phyloP scores from a whole-genome alignment of 768 basidiomycete genomes.

The Tephrocybe sp. region DNA sequence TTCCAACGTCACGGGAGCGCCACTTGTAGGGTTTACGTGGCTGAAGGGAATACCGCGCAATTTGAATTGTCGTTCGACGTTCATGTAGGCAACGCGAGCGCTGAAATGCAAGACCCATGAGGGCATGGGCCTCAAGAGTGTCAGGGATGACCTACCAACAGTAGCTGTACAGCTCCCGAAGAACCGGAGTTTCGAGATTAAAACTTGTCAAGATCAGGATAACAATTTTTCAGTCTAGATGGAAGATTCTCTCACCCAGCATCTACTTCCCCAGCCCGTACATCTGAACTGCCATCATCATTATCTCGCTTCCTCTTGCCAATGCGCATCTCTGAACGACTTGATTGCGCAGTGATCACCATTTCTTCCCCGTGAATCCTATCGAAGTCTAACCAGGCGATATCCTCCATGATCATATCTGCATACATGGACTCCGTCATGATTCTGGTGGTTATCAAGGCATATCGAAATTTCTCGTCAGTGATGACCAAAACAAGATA shows the following conservation, averaged over 20 bases:
- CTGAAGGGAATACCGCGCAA: slow-evolving; percentile 75
- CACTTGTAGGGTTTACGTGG: slow-evolving; percentile 62
- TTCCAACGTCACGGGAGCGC: slow-evolving; percentile 41
- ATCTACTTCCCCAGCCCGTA: slow-evolving; percentile 3
- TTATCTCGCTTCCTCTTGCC: slow-evolving; percentile 24
- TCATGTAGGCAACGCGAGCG: slow-evolving; percentile 88
- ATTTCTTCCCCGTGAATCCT: slow-evolving; percentile 57
- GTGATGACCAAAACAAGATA: slow-evolving; percentile 85
- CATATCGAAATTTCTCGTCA: slow-evolving; percentile 77
- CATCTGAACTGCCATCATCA: slow-evolving; percentile 8
- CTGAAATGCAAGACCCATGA: slow-evolving; percentile 34
- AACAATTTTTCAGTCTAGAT: not conserved
- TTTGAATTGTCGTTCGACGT: slow-evolving; percentile 87
- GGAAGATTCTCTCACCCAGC: slow-evolving; percentile 18
- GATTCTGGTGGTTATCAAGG: slow-evolving; percentile 69
- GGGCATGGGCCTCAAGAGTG: not conserved
- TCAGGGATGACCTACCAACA: slow-evolving; percentile 60
- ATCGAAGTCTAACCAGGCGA: slow-evolving; percentile 74
- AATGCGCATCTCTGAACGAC: slow-evolving; percentile 21
- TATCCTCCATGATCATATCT: slow-evolving; percentile 71
- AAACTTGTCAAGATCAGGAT: slow-evolving; percentile 45
- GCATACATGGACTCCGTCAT: slow-evolving; percentile 54
- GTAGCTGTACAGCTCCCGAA: slow-evolving; percentile 82
- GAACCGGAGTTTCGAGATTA: slow-evolving; percentile 67
- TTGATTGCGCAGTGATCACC: slow-evolving; percentile 15